phyloP scores from a whole-genome alignment of 768 basidiomycete genomes.

The Phaeotremella fagi region DNA sequence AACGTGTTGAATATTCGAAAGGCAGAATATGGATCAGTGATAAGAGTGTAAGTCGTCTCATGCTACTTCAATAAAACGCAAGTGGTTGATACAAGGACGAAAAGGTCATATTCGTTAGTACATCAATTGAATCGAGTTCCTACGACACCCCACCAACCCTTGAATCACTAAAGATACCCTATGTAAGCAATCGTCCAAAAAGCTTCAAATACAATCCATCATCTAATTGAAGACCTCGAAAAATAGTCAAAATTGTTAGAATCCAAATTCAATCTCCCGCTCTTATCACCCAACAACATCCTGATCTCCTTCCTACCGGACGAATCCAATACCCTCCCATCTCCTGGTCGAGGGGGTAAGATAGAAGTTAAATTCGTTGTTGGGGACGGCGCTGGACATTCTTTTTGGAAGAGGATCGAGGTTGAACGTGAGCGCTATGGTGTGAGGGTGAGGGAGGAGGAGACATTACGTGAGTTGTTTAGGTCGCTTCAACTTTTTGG shows the following conservation, averaged over 20 bases:
- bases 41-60: constrained; percentile 24
- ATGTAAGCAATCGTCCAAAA: constrained; percentile 14
- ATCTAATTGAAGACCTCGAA: background rate
- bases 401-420: constrained; percentile 38
- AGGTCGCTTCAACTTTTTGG: background rate
- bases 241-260: constrained; percentile 15
- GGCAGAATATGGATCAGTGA: constrained; percentile 37
- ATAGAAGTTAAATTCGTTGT: constrained; percentile 34
- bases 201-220: background rate
- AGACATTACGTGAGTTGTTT: constrained; percentile 27
- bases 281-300: constrained; percentile 33
- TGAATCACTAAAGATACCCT: constrained; percentile 23
- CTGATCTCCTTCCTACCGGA: constrained; percentile 25
- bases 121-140: background rate
- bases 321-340: constrained; percentile 13
- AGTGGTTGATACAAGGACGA: background rate
- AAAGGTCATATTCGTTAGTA: constrained; percentile 17
- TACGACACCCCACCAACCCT: constrained; percentile 15
- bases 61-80: background rate
- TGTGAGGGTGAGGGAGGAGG: constrained; percentile 23
- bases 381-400: constrained; percentile 35
- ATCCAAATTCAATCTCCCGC: constrained; percentile 35
- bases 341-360: constrained; percentile 27
- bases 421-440: constrained; percentile 26
- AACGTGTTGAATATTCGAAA: constrained; percentile 28